Evolutionary conservation across 345 rosid genomes (phyloP).

Genomic region (Euphorbia tirucalli): DNA sequence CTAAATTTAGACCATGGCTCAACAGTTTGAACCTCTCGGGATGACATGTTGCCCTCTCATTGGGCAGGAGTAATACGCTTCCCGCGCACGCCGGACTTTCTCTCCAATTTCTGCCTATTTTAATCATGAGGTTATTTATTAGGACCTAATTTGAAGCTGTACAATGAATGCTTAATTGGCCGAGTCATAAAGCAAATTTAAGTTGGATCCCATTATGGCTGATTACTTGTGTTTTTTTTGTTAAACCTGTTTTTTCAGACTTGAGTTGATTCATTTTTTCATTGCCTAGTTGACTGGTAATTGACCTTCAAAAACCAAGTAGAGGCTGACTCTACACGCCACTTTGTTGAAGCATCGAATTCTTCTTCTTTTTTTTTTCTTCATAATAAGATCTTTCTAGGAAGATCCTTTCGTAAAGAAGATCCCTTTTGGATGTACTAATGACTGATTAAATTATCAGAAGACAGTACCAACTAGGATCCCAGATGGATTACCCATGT

Average conservation of each 20-base stretch:
- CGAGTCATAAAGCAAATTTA: conserved; percentile 21
- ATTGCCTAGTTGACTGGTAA: conserved; percentile 29
- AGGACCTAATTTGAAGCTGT: too few relatives aligned
- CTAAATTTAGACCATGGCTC: too few relatives aligned
- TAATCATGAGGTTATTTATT: too few relatives aligned
- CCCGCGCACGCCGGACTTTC: too few relatives aligned
- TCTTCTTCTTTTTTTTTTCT: conserved; percentile 9
- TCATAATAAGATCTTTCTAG: conserved; percentile 16
- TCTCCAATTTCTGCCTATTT: too few relatives aligned
- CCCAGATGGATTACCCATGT: conserved; percentile 19
- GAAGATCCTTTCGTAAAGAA: conserved; percentile 24
- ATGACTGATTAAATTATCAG: conserved; percentile 18
- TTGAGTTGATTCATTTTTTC: conserved; percentile 14
- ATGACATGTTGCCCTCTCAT: too few relatives aligned
- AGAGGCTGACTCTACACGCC: conserved; percentile 47
- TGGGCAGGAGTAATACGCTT: too few relatives aligned
- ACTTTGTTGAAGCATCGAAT: conserved; percentile 40
- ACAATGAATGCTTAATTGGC: too few relatives aligned
- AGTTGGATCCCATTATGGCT: conserved; percentile 1
- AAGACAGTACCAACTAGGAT: conserved; percentile 22
- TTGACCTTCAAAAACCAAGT: conserved; percentile 18
- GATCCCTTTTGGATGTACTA: conserved; percentile 7
- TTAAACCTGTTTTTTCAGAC: conserved; percentile 2
- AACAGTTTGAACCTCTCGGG: too few relatives aligned
- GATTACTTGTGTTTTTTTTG: not conserved